Evolutionary conservation across 108 stramenopile species (phyloP).

Genomic region (Skeletonema menzelii): DNA sequence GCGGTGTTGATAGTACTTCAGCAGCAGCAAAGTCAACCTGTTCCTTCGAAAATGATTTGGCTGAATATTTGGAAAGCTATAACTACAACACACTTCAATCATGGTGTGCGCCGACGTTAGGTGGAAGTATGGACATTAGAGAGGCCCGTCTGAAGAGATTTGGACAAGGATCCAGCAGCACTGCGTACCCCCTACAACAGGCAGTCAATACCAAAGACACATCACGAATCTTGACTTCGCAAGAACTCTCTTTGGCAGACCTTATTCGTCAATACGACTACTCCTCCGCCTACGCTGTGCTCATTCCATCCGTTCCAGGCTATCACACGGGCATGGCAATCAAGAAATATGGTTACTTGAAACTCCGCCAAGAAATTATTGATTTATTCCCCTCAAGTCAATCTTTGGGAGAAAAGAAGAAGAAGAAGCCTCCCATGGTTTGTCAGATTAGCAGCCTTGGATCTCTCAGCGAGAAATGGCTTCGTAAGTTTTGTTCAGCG

Average conservation of each 20-base stretch:
- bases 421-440: conserved; percentile 42
- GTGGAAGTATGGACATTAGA: background rate
- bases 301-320: conserved; percentile 83
- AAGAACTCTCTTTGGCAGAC: conserved; percentile 14
- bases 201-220: background rate
- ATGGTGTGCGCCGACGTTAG: conserved; percentile 23
- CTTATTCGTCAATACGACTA: conserved; percentile 69
- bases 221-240: conserved; percentile 10
- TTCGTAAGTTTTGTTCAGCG: conserved; percentile 13
- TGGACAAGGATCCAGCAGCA: background rate
- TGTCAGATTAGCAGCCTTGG: conserved; percentile 83
- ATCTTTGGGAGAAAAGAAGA: background rate
- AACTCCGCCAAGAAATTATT: conserved; percentile 50
- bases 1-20: background rate
- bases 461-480: conserved; percentile 58
- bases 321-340: conserved; percentile 30
- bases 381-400: conserved; percentile 14
- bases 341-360: conserved; percentile 51
- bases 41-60: conserved; percentile 68
- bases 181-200: background rate
- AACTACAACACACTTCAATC: conserved; percentile 35
- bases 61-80: conserved; percentile 67
- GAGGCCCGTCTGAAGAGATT: background rate
- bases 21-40: conserved; percentile 16
- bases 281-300: conserved; percentile 59